Conservation (phyloP, 495 filamentous ascomycete species). For the Rostrohypoxylon terebratum region DNA sequence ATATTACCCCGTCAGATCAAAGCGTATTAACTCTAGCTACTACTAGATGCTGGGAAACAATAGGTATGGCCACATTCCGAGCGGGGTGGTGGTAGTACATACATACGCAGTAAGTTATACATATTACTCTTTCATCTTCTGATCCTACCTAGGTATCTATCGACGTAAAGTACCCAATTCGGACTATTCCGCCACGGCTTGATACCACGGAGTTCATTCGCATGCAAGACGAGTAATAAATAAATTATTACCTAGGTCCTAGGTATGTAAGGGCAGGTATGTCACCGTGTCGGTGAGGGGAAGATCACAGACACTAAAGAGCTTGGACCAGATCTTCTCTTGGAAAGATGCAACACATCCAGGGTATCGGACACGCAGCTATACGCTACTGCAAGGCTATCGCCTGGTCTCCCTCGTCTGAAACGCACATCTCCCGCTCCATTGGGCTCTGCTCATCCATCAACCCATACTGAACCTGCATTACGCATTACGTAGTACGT, state of each 20-base stretch:
- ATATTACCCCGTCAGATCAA: neutral
- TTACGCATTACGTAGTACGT: too few relatives aligned
- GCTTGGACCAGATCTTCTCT: conserved; percentile 29
- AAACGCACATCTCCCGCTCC: conserved; percentile 25
- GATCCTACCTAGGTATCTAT: neutral
- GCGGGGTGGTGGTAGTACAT: neutral
- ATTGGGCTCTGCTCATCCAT: conserved; percentile 9
- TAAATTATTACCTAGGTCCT: too few relatives aligned
- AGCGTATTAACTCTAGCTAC: neutral
- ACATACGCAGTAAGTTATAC: too few relatives aligned
- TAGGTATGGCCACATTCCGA: neutral
- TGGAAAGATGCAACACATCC: conserved; percentile 24
- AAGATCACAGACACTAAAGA: conserved; percentile 11
- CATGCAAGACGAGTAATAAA: neutral
- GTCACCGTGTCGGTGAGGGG: conserved; percentile 12
- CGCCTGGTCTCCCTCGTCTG: conserved; percentile 22
- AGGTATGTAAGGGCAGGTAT: conserved; percentile 3
- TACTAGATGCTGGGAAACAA: conserved; percentile 9
- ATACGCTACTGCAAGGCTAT: conserved; percentile 23
- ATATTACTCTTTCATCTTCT: neutral
- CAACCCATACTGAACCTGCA: conserved; percentile 15
- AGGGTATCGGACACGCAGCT: conserved; percentile 15
- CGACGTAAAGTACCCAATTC: neutral
- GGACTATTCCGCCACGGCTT: neutral
- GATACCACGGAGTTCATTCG: neutral